phyloP scores from a whole-genome alignment of 2,329 filamentous ascomycete genomes.

The Pseudocercospora macadamiae region DNA sequence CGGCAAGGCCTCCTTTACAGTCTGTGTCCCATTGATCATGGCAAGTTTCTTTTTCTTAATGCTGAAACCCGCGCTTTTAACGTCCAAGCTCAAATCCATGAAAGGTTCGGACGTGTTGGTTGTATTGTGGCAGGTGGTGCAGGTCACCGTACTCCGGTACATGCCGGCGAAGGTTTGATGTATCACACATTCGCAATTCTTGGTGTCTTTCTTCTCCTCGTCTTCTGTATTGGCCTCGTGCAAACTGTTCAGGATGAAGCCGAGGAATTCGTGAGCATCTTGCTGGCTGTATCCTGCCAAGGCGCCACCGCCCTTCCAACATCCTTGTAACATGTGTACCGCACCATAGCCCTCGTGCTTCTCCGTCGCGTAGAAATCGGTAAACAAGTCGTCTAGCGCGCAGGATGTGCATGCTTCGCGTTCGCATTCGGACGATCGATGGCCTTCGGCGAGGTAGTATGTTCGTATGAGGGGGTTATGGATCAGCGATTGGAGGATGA shows the following conservation, averaged over 20 bases:
- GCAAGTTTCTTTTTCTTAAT: conserved; percentile 63
- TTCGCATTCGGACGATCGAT: conserved; percentile 75
- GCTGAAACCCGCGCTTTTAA: conserved; percentile 63
- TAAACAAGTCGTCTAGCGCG: conserved; percentile 64
- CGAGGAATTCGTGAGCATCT: conserved; percentile 96
- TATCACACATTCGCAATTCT: conserved; percentile 80
- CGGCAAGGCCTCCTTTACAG: conserved; percentile 35
- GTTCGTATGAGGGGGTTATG: conserved; percentile 91
- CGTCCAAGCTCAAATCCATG: conserved; percentile 83
- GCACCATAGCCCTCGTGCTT: conserved; percentile 89
- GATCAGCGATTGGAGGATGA: conserved; percentile 88
- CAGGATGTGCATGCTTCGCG: conserved; percentile 61
- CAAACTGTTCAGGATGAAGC: conserved; percentile 89
- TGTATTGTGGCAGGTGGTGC: conserved; percentile 80
- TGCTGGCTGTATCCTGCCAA: conserved; percentile 89
- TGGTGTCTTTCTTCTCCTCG: conserved; percentile 35
- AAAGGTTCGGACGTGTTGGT: conserved; percentile 86
- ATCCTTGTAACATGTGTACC: conserved; percentile 83
- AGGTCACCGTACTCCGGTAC: conserved; percentile 86
- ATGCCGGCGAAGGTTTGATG: conserved; percentile 95
- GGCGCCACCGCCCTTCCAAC: conserved; percentile 76
- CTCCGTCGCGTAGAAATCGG: conserved; percentile 68
- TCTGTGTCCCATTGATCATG: conserved; percentile 49
- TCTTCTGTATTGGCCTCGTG: conserved; percentile 71
- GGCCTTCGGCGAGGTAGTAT: conserved; percentile 89